phyloP scores from a whole-genome alignment of 225 moss, liverwort and hornwort genomes.

The Polytrichum commune region DNA sequence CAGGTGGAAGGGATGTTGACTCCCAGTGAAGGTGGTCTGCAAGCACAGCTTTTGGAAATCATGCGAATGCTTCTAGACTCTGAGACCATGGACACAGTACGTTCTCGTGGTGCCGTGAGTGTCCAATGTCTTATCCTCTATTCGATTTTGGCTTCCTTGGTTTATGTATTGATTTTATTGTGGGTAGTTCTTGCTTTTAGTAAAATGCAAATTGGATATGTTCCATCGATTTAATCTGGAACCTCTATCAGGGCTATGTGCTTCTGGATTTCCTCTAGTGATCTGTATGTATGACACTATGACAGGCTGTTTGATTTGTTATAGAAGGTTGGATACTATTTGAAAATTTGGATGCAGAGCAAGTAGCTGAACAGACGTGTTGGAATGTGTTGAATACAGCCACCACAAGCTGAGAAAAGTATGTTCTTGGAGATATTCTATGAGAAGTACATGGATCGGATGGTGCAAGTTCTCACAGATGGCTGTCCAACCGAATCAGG shows the following conservation, averaged over 20 bases:
- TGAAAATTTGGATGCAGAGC: too few species aligned
- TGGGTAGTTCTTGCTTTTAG: too few species aligned
- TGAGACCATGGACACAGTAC: slow-evolving; percentile 93
- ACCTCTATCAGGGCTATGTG: too few species aligned
- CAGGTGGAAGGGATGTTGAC: slow-evolving; percentile 98
- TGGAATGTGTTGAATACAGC: slow-evolving; percentile 30
- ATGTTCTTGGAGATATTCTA: slow-evolving; percentile 93
- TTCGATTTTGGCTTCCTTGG: too few species aligned
- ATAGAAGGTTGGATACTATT: too few species aligned
- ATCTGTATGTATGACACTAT: too few species aligned
- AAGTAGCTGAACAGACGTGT: not conserved
- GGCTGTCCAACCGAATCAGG: slow-evolving; percentile 68
- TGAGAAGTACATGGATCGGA: slow-evolving; percentile 96
- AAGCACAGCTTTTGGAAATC: slow-evolving; percentile 94
- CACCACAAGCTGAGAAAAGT: slow-evolving; percentile 58
- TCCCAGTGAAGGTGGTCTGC: slow-evolving; percentile 89
- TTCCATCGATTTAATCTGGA: too few species aligned
- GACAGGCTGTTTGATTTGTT: too few species aligned
- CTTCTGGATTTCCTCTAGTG: too few species aligned
- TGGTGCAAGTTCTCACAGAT: slow-evolving; percentile 84
- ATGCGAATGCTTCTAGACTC: slow-evolving; percentile 97
- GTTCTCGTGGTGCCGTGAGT: slow-evolving; percentile 12
- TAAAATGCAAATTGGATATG: too few species aligned
- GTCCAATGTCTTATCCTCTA: not conserved
- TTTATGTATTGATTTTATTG: too few species aligned